These are phyloP conservation scores for Eragrostis nindensis DNA, from an alignment of 176 grass and related monocot genomes.

Conservation along the genomic window DNA sequence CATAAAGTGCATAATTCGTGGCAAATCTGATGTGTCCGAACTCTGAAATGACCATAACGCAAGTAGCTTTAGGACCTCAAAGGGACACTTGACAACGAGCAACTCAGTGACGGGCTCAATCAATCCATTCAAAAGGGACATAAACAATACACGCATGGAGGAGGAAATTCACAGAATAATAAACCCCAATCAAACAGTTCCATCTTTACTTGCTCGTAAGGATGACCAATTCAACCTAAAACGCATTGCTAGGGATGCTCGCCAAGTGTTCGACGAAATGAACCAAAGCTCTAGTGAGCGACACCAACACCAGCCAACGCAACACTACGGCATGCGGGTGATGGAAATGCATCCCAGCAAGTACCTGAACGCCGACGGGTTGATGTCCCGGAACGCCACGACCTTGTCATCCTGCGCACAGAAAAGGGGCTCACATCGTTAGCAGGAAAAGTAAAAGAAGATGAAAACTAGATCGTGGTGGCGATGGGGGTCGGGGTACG, in stretches of 20 bases:
- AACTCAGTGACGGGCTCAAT: background rate
- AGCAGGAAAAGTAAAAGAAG: constrained; percentile 11
- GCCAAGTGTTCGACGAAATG: constrained; percentile 40
- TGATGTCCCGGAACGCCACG: constrained; percentile 82
- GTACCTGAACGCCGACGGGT: constrained; percentile 89
- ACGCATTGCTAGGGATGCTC: background rate
- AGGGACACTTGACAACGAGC: background rate
- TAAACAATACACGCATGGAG: background rate
- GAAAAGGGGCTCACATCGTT: background rate
- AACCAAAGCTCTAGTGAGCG: background rate
- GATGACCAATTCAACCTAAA: background rate
- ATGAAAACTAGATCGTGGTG: constrained; percentile 6
- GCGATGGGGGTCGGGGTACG: constrained; percentile 12
- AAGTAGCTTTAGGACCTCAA: background rate
- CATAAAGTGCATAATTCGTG: background rate
- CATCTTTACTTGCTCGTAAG: background rate
- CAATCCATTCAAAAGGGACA: background rate
- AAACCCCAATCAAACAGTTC: background rate
- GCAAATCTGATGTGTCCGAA: background rate
- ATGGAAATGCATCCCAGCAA: background rate
- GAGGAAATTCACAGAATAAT: background rate
- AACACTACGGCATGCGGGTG: background rate
- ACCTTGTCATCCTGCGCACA: constrained; percentile 83
- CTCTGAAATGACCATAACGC: background rate
- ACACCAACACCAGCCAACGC: background rate